Percentiles rank a stretch among this genome's conserved stretches.
phyloP scores from a whole-genome alignment of 371 early-diverging fungal genomes.

The Amoeboaphelidium occidentale region DNA sequence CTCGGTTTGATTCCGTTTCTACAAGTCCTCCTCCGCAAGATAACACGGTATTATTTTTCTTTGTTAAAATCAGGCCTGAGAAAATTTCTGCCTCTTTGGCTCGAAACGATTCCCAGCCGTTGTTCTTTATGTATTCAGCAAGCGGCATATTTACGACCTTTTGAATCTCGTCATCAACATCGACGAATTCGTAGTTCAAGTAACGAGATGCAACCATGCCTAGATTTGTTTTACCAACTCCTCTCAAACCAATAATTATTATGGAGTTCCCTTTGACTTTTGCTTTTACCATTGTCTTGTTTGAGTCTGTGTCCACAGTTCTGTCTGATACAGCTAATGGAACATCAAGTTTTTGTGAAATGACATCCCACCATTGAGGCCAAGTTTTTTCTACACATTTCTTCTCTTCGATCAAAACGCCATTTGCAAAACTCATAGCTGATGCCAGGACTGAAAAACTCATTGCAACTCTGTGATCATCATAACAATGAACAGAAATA shows the following conservation, averaged over 20 bases:
- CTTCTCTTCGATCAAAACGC: constrained; percentile 54
- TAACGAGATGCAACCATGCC: constrained; percentile 42
- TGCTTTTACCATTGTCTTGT: neutral
- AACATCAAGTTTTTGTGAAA: constrained; percentile 47
- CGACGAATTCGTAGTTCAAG: constrained; percentile 46
- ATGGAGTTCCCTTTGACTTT: constrained; percentile 8
- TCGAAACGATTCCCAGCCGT: constrained; percentile 82
- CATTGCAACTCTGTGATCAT: constrained; percentile 95
- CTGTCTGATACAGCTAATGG: too few species aligned
- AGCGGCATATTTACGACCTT: constrained; percentile 32
- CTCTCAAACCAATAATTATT: constrained; percentile 87
- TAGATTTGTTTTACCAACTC: constrained; percentile 78
- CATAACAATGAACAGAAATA: constrained; percentile 39
- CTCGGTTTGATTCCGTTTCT: constrained; percentile 47
- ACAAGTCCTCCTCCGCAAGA: constrained; percentile 90
- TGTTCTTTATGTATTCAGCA: constrained; percentile 38
- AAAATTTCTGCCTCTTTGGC: constrained; percentile 34
- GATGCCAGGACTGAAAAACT: constrained; percentile 64
- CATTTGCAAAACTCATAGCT: constrained; percentile 29
- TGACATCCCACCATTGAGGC: constrained; percentile 92
- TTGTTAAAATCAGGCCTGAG: constrained; percentile 23
- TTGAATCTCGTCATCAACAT: constrained; percentile 69
- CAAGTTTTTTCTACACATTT: constrained; percentile 94
- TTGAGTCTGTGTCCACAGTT: too few species aligned
- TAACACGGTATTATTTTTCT: constrained; percentile 36